A percentile compares a stretch with the other conserved stretches of the same genome.
phyloP scores from a whole-genome alignment of 2,329 filamentous ascomycete genomes.

The Ophiostoma fasciatum region DNA sequence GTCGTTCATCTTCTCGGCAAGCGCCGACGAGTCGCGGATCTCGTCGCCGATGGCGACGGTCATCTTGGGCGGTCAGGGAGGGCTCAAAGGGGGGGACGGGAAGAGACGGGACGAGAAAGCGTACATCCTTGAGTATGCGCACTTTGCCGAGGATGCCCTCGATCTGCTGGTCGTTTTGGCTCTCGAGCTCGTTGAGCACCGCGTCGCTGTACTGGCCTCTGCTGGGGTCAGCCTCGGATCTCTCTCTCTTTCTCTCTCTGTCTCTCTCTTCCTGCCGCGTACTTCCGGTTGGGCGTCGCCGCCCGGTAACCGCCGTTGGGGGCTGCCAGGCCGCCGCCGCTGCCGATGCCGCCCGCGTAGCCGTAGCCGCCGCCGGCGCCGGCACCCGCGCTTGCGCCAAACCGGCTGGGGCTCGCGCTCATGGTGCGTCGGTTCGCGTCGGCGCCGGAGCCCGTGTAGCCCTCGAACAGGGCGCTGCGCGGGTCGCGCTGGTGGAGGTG shows the following conservation, averaged over 20 bases:
- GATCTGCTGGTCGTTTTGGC: conserved; percentile 83
- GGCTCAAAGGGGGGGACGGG: neutral
- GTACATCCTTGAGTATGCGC: conserved; percentile 72
- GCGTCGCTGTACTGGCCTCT: conserved; percentile 88
- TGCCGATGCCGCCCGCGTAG: conserved; percentile 26
- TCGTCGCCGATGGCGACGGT: conserved; percentile 89
- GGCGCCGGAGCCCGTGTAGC: conserved; percentile 45
- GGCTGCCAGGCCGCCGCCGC: conserved; percentile 20
- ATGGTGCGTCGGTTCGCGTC: conserved; percentile 26
- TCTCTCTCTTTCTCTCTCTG: neutral
- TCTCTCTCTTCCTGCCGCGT: conserved; percentile 8
- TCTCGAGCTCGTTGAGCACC: conserved; percentile 84
- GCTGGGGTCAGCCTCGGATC: conserved; percentile 5
- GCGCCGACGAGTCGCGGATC: conserved; percentile 74
- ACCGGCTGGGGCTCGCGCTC: conserved; percentile 29
- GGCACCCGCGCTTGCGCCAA: conserved; percentile 22
- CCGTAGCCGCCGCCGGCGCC: conserved; percentile 37
- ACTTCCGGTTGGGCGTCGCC: conserved; percentile 60
- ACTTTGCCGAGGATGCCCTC: conserved; percentile 88
- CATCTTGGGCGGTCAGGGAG: conserved; percentile 39
- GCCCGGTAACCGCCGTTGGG: conserved; percentile 36
- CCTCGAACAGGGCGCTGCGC: conserved; percentile 59
- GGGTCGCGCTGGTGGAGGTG: conserved; percentile 60
- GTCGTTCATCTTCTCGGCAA: conserved; percentile 94
- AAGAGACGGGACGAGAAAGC: conserved; percentile 24